phyloP scores from a whole-genome alignment of 805 yeast genomes.

The Priceomyces medius region DNA sequence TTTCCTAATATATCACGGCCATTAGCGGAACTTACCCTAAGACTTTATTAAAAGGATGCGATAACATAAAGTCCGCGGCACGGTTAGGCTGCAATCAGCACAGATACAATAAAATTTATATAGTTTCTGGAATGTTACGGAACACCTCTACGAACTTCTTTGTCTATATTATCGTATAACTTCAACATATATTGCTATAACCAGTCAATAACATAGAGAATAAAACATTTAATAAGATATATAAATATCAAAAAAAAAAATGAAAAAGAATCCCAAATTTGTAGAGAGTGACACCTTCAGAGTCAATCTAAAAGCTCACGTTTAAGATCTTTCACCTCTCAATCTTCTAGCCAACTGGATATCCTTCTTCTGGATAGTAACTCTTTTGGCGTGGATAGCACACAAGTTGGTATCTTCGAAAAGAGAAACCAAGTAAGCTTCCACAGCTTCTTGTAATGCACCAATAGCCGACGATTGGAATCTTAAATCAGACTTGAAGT shows the following conservation, averaged over 20 bases:
- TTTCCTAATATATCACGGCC: too few species aligned
- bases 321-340: slow-evolving; percentile 90
- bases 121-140: neutral
- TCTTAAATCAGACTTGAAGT: slow-evolving; percentile 88
- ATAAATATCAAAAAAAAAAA: neutral
- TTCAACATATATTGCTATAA: too few species aligned
- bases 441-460: slow-evolving; percentile 98
- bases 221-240: neutral
- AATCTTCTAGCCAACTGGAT: slow-evolving; percentile 97
- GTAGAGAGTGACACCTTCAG: too few species aligned
- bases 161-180: too few species aligned
- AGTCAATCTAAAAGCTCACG: neutral
- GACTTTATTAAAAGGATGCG: too few species aligned
- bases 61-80: too few species aligned
- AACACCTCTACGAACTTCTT: neutral
- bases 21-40: too few species aligned
- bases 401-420: slow-evolving; percentile 98
- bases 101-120: too few species aligned
- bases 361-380: slow-evolving; percentile 97
- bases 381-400: slow-evolving; percentile 99
- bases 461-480: slow-evolving; percentile 97
- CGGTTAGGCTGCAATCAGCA: too few species aligned
- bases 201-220: neutral
- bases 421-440: slow-evolving; percentile 93
- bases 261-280: neutral